phyloP scores from a whole-genome alignment of 768 basidiomycete genomes.

The Kwoniella sp. region DNA sequence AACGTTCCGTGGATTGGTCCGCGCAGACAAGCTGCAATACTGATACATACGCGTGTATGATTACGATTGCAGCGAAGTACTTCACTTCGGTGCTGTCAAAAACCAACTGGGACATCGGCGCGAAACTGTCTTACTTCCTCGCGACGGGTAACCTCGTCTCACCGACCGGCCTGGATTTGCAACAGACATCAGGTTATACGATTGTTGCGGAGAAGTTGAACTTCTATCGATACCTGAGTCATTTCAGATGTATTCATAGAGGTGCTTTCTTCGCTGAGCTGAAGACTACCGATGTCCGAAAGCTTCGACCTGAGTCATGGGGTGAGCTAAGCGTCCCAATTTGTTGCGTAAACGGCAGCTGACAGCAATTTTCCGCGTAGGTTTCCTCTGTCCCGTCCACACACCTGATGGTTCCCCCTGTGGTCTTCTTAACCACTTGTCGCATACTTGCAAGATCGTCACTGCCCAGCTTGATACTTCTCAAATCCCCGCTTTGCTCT shows the following conservation, averaged over 20 bases:
- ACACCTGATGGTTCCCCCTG: slow-evolving; percentile 98
- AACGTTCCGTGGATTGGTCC: background rate
- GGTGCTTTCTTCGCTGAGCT: slow-evolving; percentile 99
- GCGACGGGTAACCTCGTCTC: slow-evolving; percentile 96
- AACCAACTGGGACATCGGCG: slow-evolving; percentile 88
- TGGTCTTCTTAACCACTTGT: slow-evolving; percentile 94
- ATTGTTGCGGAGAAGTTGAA: slow-evolving; percentile 99
- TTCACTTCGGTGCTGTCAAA: slow-evolving; percentile 72
- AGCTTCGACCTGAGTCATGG: slow-evolving; percentile 96
- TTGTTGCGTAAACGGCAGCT: background rate
- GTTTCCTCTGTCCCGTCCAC: slow-evolving; percentile 97
- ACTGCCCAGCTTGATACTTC: slow-evolving; percentile 73
- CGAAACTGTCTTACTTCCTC: slow-evolving; percentile 87
- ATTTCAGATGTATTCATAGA: slow-evolving; percentile 97
- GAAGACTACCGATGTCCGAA: slow-evolving; percentile 96
- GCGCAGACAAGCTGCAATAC: background rate
- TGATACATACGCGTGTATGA: background rate
- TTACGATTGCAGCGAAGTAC: slow-evolving; percentile 67
- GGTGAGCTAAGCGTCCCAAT: slow-evolving; percentile 61
- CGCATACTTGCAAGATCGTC: slow-evolving; percentile 87
- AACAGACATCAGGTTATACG: slow-evolving; percentile 97
- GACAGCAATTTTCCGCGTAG: slow-evolving; percentile 57
- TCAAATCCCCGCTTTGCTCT: slow-evolving; percentile 79
- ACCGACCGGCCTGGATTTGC: slow-evolving; percentile 90
- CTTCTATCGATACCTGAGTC: slow-evolving; percentile 96